A percentile compares a stretch with the other conserved stretches of the same genome.
Conservation (phyloP, 768 basidiomycete genomes). For the Lactarius hengduanensis region DNA sequence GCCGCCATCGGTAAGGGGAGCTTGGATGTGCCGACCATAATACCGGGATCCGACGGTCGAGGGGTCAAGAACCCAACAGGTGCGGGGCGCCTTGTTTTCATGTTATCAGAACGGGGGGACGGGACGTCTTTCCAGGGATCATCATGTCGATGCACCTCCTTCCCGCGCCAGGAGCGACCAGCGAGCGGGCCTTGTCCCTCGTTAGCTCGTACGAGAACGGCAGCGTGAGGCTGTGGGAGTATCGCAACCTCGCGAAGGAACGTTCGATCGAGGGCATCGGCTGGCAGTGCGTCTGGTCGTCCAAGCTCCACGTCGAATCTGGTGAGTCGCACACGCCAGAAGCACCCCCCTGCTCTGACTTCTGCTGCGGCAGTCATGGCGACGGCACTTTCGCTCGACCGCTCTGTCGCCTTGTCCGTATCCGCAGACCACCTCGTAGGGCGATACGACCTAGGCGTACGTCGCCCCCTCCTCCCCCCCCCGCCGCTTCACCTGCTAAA, state of each 20-base stretch:
- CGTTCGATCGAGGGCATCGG: constrained; percentile 68
- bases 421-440: constrained; percentile 82
- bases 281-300: constrained; percentile 70
- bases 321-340: constrained; percentile 42
- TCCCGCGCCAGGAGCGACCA: neutral
- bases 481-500: neutral
- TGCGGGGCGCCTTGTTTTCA: constrained; percentile 28
- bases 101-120: neutral
- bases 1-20: constrained; percentile 75
- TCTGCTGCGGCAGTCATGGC: constrained; percentile 65
- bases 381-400: constrained; percentile 64
- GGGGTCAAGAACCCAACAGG: constrained; percentile 56
- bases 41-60: constrained; percentile 44
- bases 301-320: constrained; percentile 68
- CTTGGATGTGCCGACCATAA: constrained; percentile 32
- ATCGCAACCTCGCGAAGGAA: constrained; percentile 40
- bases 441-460: constrained; percentile 58
- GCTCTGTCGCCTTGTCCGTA: constrained; percentile 66
- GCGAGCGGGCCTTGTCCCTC: constrained; percentile 50
- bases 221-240: constrained; percentile 66
- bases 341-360: too few relatives aligned
- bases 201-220: constrained; percentile 86
- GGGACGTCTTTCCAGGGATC: constrained; percentile 53
- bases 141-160: constrained; percentile 87
- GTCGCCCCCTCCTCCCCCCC: constrained; percentile 22